Evolutionary conservation across 2,329 filamentous ascomycete species (phyloP), one percentile per base, ranked within the genome.

Genomic region (Paracoccidioides lutzii): DNA sequence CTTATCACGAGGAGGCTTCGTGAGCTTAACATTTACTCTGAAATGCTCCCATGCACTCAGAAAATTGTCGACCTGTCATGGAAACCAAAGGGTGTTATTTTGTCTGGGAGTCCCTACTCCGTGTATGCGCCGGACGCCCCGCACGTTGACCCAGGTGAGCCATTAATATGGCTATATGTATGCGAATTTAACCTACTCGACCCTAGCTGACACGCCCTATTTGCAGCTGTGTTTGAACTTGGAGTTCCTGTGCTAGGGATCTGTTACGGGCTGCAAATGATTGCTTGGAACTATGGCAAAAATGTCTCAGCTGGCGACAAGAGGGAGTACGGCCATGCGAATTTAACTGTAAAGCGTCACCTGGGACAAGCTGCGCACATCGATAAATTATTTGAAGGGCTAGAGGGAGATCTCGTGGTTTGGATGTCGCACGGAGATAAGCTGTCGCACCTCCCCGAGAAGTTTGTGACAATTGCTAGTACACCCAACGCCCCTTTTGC

Each of bases 381-480:
- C 62, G 85, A 95, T 69, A 78, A 80, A 50, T 81, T 97, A 28
- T 96, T 96, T 70, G 77, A 81, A 33, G 88, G 83, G 14, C 67
- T 95, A 9, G 85, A 83, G 57, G 83, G 87, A 58, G 75, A 81
- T 53, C 77, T 88, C 64, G 78, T 86, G 59, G 81, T 88, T 12
- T 91, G 81, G 79, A 96, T 96, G 90, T 87, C 81, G 62, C 91
- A 97, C 69, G 84, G 83, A 57, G 90, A 96, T 73, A 95, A 95
- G 77, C 80, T 97, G 9, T 79, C 78, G 42, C 75, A 79, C 55
- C 76, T 95, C 42, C 90, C 90, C 7, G 75, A 84, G 40, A 80
- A 78, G 43, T 95, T 95, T 68, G 73, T 80, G 58, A 82, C 78
- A 14, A 81, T 95, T 63, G 90, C 87, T 52, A 84, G 78, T 4